A percentile compares a stretch with the other conserved stretches of the same genome.
phyloP scores from a whole-genome alignment of 441 rosid species.

The Croton setiger region DNA sequence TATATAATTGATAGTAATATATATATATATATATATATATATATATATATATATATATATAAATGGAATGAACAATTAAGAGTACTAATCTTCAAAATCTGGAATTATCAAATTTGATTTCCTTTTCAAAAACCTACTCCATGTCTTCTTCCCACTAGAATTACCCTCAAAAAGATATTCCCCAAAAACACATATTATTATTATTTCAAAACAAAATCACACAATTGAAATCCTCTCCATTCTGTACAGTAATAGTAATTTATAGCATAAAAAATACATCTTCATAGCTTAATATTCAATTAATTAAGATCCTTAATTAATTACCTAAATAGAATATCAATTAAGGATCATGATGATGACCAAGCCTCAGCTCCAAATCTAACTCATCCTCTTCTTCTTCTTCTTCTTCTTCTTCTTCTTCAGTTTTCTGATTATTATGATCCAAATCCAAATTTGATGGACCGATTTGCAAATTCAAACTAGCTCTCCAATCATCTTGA shows the following conservation, averaged over 20 bases:
- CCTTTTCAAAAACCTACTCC: background rate
- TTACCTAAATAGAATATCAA: background rate
- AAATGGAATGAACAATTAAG: no score
- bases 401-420: constrained; percentile 13
- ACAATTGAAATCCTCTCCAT: background rate
- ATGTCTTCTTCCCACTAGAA: constrained; percentile 4
- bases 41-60: no score
- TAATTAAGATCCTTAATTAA: background rate
- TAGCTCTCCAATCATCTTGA: constrained; percentile 33
- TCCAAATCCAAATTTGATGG: constrained; percentile 20
- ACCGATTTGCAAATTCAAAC: constrained; percentile 49
- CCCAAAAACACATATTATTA: background rate
- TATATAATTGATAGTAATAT: background rate
- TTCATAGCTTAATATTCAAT: background rate
- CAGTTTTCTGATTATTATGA: constrained; percentile 6
- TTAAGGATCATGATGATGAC: constrained; percentile 43
- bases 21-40: no score
- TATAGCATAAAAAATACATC: constrained; percentile 1
- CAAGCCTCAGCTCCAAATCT: constrained; percentile 82
- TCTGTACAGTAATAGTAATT: constrained; percentile 3
- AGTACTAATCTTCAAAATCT: constrained; percentile 3
- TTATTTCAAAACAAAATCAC: background rate
- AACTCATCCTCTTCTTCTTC: constrained; percentile 39
- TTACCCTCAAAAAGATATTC: constrained; percentile 11
- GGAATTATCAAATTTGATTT: background rate